Evolutionary conservation across 2,329 filamentous ascomycete species (phyloP).

Genomic region (Aspergillus sp.): DNA sequence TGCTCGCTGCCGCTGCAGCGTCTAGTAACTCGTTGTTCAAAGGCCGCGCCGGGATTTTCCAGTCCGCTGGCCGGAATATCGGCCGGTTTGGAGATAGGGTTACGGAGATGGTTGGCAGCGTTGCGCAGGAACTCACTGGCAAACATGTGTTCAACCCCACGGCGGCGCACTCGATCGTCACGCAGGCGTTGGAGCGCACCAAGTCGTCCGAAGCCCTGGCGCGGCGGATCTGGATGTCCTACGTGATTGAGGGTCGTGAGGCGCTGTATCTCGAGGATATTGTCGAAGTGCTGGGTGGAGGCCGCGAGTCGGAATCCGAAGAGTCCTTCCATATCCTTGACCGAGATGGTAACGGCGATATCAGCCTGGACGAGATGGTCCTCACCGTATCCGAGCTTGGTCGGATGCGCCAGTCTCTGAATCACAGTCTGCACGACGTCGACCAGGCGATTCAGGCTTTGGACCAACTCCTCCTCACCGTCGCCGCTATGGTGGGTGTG

Average conservation of each 20-base stretch:
- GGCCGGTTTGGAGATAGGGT: slow-evolving; percentile 86
- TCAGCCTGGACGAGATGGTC: slow-evolving; percentile 92
- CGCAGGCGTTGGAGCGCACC: slow-evolving; percentile 79
- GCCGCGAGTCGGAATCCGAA: slow-evolving; percentile 68
- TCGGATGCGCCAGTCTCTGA: slow-evolving; percentile 78
- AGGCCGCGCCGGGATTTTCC: slow-evolving; percentile 64
- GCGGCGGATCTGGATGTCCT: slow-evolving; percentile 96
- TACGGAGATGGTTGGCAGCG: slow-evolving; percentile 83
- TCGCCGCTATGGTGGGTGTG: slow-evolving; percentile 71
- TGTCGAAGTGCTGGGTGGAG: slow-evolving; percentile 72
- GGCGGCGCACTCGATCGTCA: slow-evolving; percentile 78
- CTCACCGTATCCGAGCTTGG: slow-evolving; percentile 76
- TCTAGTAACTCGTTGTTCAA: slow-evolving; percentile 22
- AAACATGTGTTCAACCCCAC: slow-evolving; percentile 92
- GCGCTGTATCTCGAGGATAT: slow-evolving; percentile 73
- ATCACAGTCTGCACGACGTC: slow-evolving; percentile 93
- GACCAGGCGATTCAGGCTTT: slow-evolving; percentile 88
- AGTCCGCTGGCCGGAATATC: slow-evolving; percentile 62
- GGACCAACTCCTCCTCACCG: slow-evolving; percentile 72
- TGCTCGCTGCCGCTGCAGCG: slow-evolving; percentile 52
- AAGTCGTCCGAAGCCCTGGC: slow-evolving; percentile 82
- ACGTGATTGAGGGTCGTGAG: slow-evolving; percentile 83
- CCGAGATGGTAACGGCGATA: slow-evolving; percentile 82
- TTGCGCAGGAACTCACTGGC: slow-evolving; percentile 89
- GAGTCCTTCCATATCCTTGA: slow-evolving; percentile 78